A percentile compares a stretch with the other conserved stretches of the same genome.
Conservation (phyloP, 257 asterid species). For the Datura wrightii region DNA sequence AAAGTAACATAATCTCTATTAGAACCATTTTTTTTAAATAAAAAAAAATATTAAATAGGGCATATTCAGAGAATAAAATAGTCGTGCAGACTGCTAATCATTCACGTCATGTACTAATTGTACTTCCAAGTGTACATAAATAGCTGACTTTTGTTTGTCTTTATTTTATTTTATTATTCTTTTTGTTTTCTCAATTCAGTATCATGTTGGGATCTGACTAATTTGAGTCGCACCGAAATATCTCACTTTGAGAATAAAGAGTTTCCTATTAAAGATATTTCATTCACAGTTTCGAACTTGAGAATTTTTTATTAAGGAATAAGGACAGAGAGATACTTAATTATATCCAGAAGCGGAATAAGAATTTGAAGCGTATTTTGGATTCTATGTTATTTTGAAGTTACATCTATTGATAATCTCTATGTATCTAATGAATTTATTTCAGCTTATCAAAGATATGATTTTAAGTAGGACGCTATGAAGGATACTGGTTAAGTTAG, state of each 20-base stretch:
- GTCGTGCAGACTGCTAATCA: constrained; percentile 4
- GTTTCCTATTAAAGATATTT: neutral
- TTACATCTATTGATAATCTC: too few species aligned
- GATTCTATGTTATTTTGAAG: too few species aligned
- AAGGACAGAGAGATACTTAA: neutral
- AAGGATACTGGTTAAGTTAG: too few species aligned
- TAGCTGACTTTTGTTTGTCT: neutral
- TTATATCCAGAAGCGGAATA: too few species aligned
- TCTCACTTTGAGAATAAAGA: neutral
- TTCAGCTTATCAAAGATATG: too few species aligned
- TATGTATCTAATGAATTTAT: too few species aligned
- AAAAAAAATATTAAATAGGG: neutral
- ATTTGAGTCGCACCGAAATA: neutral
- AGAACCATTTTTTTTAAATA: too few species aligned
- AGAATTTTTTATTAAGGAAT: neutral
- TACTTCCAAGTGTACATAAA: neutral
- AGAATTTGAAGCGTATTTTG: too few species aligned
- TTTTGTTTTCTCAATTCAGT: neutral
- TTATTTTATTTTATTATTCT: neutral
- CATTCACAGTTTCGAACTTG: neutral
- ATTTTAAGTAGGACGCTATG: too few species aligned
- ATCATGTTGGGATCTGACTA: neutral
- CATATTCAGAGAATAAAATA: neutral
- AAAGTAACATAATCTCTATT: neutral
- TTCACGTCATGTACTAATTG: neutral